Percentiles rank a stretch among this genome's conserved stretches.
Evolutionary conservation across 2,329 filamentous ascomycete species (phyloP).

Genomic region (Neopestalotiopsis sp.): DNA sequence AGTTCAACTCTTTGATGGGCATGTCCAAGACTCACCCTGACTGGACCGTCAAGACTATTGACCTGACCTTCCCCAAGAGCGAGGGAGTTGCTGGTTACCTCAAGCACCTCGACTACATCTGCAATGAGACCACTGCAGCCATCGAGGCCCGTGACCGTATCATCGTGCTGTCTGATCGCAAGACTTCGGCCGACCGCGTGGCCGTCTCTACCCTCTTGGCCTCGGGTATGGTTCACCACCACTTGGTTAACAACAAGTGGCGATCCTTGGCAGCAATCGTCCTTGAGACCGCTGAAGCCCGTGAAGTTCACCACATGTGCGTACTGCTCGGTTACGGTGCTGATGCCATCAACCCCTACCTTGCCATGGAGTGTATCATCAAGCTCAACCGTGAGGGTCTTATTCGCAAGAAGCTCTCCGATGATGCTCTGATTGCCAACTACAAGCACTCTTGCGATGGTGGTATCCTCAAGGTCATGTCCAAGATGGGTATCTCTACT

Average conservation of each 20-base stretch:
- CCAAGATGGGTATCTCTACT: constrained; percentile 99
- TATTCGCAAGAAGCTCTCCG: constrained; percentile 85
- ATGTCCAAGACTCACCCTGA: constrained; percentile 74
- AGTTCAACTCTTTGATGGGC: constrained; percentile 87
- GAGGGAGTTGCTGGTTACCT: constrained; percentile 85
- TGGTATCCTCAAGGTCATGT: constrained; percentile 98
- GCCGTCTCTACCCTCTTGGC: constrained; percentile 86
- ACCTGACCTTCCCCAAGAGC: constrained; percentile 89
- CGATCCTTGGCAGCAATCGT: constrained; percentile 85
- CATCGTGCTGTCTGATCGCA: constrained; percentile 88
- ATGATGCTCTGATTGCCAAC: constrained; percentile 87
- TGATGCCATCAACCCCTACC: constrained; percentile 92
- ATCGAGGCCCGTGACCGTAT: constrained; percentile 85
- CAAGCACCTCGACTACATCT: constrained; percentile 86
- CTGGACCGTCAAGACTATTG: constrained; percentile 90
- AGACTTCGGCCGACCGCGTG: constrained; percentile 81
- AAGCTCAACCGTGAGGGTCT: constrained; percentile 95
- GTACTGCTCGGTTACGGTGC: constrained; percentile 96
- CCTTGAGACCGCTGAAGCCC: constrained; percentile 91
- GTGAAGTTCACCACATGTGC: constrained; percentile 98
- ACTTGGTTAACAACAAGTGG: constrained; percentile 95
- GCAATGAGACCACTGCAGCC: constrained; percentile 80
- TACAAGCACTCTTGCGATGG: constrained; percentile 97
- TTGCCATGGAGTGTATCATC: constrained; percentile 93
- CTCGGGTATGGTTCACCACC: constrained; percentile 93